Base-by-base conservation (phyloP, 441 rosid species). In the Adansonia madagascariensis region DNA sequence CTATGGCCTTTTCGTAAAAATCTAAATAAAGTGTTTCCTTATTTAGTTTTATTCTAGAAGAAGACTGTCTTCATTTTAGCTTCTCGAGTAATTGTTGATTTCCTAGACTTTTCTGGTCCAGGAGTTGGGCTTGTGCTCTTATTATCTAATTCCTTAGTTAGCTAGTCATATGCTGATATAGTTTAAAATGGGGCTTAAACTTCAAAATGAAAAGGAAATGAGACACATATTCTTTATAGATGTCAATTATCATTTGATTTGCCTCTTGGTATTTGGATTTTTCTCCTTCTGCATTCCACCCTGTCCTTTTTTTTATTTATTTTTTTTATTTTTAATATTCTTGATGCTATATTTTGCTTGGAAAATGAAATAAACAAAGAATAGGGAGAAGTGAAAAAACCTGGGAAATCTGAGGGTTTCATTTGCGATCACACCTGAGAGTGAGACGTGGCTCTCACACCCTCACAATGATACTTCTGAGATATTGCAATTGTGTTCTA, bases 191-290 rank as follows among this genome's bases (percentile, higher is more conserved):
- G 17, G 47, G 10, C 11, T 18, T 20, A 24, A 49, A 46, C 56
- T 47, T 68, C 41, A 47, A 65, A 65, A 68, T 46, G 47, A 20
- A 47, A 68, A 10, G 35, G 55, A 47, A 47, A 47, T 43, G 56
- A 67, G 35, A 47, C 18, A 12, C 12, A 14, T 22, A 46, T 27
- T 68, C 39, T 46, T 47, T 46, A 46, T 31, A 46, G 18, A 8
- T 46, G 35, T 68, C 73, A 46, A 68, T 46, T 68, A 20, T 47
- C 56, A 68, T 68, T 68, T 68, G 73, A 20, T 68, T 46, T 68
- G 22, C 35, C 4, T 68, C n/a, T 68, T 46, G 73, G 56, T 68
- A 22, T 56, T 46, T 68, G 53, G 10, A 47, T 22, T 68, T 46
- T 12, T 68, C 18, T 47, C 56, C 47, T 46, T 68, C 55, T 11